Percentiles rank a stretch among this genome's conserved stretches.
phyloP scores from a whole-genome alignment of 1,284 basidiomycete species.

The Cryptococcus sp. region DNA sequence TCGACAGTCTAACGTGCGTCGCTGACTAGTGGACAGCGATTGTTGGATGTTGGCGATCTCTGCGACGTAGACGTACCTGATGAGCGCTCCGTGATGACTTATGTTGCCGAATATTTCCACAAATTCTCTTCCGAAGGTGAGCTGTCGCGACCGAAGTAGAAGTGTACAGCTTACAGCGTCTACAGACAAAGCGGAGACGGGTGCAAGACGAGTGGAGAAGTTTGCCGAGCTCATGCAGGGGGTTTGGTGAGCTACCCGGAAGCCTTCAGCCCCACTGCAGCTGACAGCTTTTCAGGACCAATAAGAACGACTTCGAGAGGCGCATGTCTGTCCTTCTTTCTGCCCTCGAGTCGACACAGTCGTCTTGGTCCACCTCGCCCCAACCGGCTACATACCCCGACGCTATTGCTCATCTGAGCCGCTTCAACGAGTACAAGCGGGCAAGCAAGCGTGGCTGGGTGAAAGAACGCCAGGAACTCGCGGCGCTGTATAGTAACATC shows the following conservation, averaged over 20 bases:
- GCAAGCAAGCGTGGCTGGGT: slow-evolving; percentile 85
- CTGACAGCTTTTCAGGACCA: slow-evolving; percentile 73
- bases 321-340: slow-evolving; percentile 66
- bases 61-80: slow-evolving; percentile 85
- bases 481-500: slow-evolving; percentile 86
- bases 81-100: slow-evolving; percentile 75
- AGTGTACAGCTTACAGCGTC: not conserved
- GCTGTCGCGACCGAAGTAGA: slow-evolving; percentile 23
- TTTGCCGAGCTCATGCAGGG: slow-evolving; percentile 91
- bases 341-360: slow-evolving; percentile 65
- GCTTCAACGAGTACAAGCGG: slow-evolving; percentile 80
- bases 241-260: slow-evolving; percentile 46
- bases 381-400: slow-evolving; percentile 77
- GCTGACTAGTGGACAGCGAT: slow-evolving; percentile 62
- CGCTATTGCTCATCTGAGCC: slow-evolving; percentile 72
- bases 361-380: slow-evolving; percentile 63
- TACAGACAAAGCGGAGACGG: slow-evolving; percentile 89
- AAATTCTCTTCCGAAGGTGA: slow-evolving; percentile 94
- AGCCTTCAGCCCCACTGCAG: not conserved
- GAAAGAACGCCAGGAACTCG: slow-evolving; percentile 83
- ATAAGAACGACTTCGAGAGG: slow-evolving; percentile 84
- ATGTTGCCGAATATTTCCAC: slow-evolving; percentile 89
- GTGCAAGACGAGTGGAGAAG: slow-evolving; percentile 88
- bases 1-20: slow-evolving; percentile 12
- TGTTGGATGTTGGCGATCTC: slow-evolving; percentile 95